phyloP scores from a whole-genome alignment of 2,329 filamentous ascomycete species.

The Pseudofabraea citricarpa region DNA sequence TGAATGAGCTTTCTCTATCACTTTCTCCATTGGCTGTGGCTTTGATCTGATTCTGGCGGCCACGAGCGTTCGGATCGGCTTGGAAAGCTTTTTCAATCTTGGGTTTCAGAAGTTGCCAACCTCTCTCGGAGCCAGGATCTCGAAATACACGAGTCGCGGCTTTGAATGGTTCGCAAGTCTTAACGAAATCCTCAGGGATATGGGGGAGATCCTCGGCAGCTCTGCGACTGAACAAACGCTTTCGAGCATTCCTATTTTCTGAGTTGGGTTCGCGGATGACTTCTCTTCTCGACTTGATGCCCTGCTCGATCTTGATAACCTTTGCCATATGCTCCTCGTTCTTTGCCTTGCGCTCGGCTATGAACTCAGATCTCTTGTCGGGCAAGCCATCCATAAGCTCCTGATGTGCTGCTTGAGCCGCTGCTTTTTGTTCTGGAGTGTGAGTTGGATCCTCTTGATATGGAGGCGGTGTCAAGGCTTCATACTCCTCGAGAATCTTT shows the following conservation, averaged over 20 bases:
- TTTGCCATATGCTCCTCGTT: conserved; percentile 22
- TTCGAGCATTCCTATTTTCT: conserved; percentile 19
- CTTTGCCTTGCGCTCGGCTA: conserved; percentile 19
- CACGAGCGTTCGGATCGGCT: too few relatives aligned
- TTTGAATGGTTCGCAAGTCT: conserved; percentile 19
- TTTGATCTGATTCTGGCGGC: too few relatives aligned
- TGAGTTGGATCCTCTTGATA: conserved; percentile 19
- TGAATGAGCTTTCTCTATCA: too few relatives aligned
- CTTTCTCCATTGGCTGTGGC: too few relatives aligned
- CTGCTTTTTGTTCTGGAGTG: conserved; percentile 18
- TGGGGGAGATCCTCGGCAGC: conserved; percentile 22
- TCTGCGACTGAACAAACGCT: conserved; percentile 18
- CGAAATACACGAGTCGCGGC: conserved; percentile 25
- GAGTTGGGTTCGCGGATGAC: conserved; percentile 20
- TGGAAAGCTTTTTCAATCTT: conserved; percentile 26
- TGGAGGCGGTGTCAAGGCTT: conserved; percentile 19
- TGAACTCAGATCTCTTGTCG: conserved; percentile 18
- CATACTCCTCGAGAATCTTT: conserved; percentile 20
- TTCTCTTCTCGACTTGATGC: conserved; percentile 15
- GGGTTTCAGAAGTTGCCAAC: conserved; percentile 25
- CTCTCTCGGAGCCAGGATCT: conserved; percentile 24
- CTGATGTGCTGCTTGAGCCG: conserved; percentile 16
- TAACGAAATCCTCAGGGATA: conserved; percentile 20
- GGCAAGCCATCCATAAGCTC: conserved; percentile 16
- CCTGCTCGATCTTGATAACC: conserved; percentile 22